phyloP scores from a whole-genome alignment of 2,329 filamentous ascomycete genomes.

The Colletotrichum sp. region DNA sequence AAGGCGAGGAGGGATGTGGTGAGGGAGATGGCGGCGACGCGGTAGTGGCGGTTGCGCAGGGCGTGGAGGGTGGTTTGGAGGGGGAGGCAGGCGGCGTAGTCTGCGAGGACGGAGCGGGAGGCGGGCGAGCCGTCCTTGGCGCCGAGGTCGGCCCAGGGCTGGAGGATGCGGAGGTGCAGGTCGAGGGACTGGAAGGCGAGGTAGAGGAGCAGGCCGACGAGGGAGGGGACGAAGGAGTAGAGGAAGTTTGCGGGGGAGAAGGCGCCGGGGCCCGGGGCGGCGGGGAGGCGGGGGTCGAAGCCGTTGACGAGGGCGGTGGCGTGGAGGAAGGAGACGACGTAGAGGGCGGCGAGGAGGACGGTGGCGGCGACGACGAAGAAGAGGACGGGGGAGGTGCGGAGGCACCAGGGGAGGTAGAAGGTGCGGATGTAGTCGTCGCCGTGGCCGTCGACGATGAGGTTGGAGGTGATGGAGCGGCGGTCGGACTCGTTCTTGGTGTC shows the following conservation, averaged over 20 bases:
- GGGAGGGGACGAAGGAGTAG: slow-evolving; percentile 76
- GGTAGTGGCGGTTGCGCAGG: slow-evolving; percentile 65
- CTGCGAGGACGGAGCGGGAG: slow-evolving; percentile 68
- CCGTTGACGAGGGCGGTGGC: slow-evolving; percentile 68
- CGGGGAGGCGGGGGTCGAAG: slow-evolving; percentile 72
- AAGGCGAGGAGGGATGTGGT: slow-evolving; percentile 64
- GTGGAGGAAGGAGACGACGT: slow-evolving; percentile 80
- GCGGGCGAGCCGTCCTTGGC: slow-evolving; percentile 64
- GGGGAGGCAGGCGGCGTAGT: slow-evolving; percentile 73
- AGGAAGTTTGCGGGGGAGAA: slow-evolving; percentile 91
- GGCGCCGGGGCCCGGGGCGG: slow-evolving; percentile 61
- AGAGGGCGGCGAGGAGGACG: slow-evolving; percentile 70
- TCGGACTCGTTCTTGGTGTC: slow-evolving; percentile 26
- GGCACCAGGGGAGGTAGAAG: slow-evolving; percentile 78
- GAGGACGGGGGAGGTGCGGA: slow-evolving; percentile 70
- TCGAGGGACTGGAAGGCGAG: slow-evolving; percentile 72
- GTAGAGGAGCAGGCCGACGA: slow-evolving; percentile 71
- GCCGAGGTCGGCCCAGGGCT: slow-evolving; percentile 71
- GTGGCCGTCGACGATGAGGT: slow-evolving; percentile 43
- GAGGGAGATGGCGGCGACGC: slow-evolving; percentile 66
- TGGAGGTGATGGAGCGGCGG: slow-evolving; percentile 25
- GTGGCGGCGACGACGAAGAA: slow-evolving; percentile 66
- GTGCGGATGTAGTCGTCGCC: slow-evolving; percentile 50
- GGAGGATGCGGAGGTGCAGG: slow-evolving; percentile 66
- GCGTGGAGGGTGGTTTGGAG: slow-evolving; percentile 64